Percentiles rank a stretch among this genome's conserved stretches.
Conservation (phyloP, 2,329 filamentous ascomycete species). For the Coniochaeta sp. region DNA sequence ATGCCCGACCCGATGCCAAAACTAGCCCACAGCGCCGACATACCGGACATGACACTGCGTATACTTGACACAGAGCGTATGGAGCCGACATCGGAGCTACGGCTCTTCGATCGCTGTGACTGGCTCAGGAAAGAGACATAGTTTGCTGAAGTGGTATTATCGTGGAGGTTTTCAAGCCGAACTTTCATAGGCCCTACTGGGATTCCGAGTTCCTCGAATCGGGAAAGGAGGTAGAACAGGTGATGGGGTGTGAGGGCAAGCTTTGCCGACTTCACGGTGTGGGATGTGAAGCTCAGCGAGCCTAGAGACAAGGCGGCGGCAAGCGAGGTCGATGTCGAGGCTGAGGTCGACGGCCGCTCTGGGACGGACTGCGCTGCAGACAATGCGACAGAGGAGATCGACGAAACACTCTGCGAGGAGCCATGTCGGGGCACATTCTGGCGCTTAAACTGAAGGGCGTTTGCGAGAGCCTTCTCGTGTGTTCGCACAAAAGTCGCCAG, state of each 20-base stretch:
- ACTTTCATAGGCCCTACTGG: slow-evolving; percentile 94
- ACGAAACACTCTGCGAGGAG: slow-evolving; percentile 57
- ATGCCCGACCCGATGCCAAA: slow-evolving; percentile 77
- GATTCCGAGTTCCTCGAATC: slow-evolving; percentile 88
- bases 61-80: slow-evolving; percentile 96
- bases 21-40: slow-evolving; percentile 88
- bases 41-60: slow-evolving; percentile 93
- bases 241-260: slow-evolving; percentile 92
- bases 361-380: slow-evolving; percentile 51
- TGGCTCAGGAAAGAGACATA: slow-evolving; percentile 94
- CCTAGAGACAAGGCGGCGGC: slow-evolving; percentile 84
- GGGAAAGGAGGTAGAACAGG: slow-evolving; percentile 90
- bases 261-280: slow-evolving; percentile 81
- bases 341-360: slow-evolving; percentile 56
- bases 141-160: slow-evolving; percentile 76
- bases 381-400: slow-evolving; percentile 35
- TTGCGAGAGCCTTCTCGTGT: slow-evolving; percentile 94
- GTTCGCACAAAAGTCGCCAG: slow-evolving; percentile 93
- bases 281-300: slow-evolving; percentile 75
- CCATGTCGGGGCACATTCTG: slow-evolving; percentile 63
- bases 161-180: slow-evolving; percentile 87
- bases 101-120: slow-evolving; percentile 71
- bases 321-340: slow-evolving; percentile 66
- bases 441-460: slow-evolving; percentile 81
- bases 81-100: slow-evolving; percentile 77